A percentile compares a stretch with the other conserved stretches of the same genome.
These are phyloP conservation scores for Arctium minus DNA, from an alignment of 129 eudicot genomes.

Conservation along the genomic window DNA sequence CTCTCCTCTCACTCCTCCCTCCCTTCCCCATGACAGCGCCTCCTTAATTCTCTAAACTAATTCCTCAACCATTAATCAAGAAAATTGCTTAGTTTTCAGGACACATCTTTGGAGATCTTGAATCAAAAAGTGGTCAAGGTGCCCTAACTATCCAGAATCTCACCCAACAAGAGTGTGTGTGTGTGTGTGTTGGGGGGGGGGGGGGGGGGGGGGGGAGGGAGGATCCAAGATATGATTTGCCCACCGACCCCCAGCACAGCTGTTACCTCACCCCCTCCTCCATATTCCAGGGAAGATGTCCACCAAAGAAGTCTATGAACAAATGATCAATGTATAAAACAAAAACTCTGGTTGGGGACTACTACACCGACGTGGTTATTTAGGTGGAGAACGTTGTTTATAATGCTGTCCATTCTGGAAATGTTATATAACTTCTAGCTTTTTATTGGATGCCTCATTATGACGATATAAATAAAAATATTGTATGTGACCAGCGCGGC, in stretches of 20 bases:
- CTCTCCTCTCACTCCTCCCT: background rate
- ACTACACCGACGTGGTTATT: background rate
- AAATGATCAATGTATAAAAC: background rate
- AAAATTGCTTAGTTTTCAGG: background rate
- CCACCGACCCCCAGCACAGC: background rate
- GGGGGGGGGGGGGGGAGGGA: no score
- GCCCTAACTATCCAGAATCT: background rate
- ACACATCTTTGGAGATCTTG: background rate
- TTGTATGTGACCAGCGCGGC: background rate
- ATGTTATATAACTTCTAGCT: background rate
- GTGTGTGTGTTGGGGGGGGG: no score
- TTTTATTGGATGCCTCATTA: background rate
- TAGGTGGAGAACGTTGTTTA: background rate
- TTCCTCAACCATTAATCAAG: background rate
- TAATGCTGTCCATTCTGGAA: background rate
- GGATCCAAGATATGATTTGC: background rate
- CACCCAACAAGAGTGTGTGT: background rate
- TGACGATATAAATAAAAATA: background rate
- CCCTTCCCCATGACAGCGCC: background rate
- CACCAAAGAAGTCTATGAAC: background rate
- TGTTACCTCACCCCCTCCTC: background rate
- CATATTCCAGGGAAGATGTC: background rate
- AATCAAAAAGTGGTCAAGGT: background rate
- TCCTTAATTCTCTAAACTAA: background rate
- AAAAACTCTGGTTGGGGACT: background rate